phyloP scores from a whole-genome alignment of 768 basidiomycete species.

The Lentinula edodes region DNA sequence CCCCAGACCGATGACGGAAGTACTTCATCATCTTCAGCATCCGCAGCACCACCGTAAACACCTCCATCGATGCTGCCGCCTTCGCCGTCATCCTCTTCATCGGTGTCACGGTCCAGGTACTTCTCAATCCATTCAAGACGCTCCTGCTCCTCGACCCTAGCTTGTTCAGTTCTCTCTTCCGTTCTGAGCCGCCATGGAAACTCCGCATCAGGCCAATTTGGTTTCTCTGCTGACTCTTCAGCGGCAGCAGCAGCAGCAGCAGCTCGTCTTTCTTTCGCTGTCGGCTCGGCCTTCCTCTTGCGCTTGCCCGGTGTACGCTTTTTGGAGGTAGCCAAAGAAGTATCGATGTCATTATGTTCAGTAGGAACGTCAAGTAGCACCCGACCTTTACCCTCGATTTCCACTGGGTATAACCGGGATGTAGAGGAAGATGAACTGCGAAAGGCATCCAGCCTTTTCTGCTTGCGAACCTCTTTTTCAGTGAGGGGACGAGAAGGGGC shows the following conservation, averaged over 20 bases:
- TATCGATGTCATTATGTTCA: constrained; percentile 25
- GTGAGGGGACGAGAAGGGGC: constrained; percentile 26
- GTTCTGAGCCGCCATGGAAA: constrained; percentile 72
- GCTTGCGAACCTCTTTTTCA: constrained; percentile 64
- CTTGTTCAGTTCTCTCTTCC: constrained; percentile 47
- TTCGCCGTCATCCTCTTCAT: constrained; percentile 46
- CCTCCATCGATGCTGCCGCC: constrained; percentile 7
- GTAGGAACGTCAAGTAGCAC: constrained; percentile 57
- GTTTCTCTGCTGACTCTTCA: constrained; percentile 37
- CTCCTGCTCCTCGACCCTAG: constrained; percentile 53
- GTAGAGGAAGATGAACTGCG: constrained; percentile 27
- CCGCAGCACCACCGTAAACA: neutral
- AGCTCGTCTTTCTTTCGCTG: constrained; percentile 27
- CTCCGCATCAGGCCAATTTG: constrained; percentile 75
- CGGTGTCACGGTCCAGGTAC: constrained; percentile 72
- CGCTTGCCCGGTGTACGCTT: constrained; percentile 32
- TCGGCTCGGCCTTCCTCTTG: constrained; percentile 45
- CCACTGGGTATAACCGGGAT: constrained; percentile 54
- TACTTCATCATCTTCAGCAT: constrained; percentile 25
- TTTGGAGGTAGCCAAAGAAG: constrained; percentile 22
- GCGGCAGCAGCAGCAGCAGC: constrained; percentile 15
- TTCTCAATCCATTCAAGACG: constrained; percentile 60
- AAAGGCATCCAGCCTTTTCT: constrained; percentile 67
- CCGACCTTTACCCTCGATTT: constrained; percentile 64
- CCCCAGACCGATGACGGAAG: constrained; percentile 23